These are phyloP conservation scores for Endoconidiophora polonica DNA, from an alignment of 2,329 filamentous ascomycete genomes.

Conservation along the genomic window DNA sequence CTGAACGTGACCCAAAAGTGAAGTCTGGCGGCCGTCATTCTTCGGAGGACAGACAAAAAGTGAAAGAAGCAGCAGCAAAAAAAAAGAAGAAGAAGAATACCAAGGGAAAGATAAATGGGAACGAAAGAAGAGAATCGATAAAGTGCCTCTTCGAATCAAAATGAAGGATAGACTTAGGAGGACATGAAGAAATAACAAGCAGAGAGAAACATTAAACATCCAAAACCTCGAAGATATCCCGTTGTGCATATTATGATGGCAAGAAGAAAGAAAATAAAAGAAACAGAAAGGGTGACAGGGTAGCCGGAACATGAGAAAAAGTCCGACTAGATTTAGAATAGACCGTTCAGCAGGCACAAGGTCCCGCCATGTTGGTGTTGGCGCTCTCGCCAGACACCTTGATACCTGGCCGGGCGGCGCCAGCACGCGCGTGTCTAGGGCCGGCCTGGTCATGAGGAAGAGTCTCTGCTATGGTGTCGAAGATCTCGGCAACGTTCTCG, in stretches of 20 bases:
- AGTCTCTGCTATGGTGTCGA: conserved; percentile 96
- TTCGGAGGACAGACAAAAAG: background rate
- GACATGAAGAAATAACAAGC: conserved; percentile 1
- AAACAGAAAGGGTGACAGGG: background rate
- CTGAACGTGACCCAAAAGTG: too few relatives aligned
- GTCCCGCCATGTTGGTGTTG: conserved; percentile 38
- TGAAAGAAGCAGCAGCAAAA: background rate
- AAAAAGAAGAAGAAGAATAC: background rate
- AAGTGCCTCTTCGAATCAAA: background rate
- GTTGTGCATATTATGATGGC: conserved; percentile 3
- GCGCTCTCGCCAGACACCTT: conserved; percentile 39
- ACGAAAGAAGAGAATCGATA: background rate
- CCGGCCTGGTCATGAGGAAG: conserved; percentile 89
- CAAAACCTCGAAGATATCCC: conserved; percentile 7
- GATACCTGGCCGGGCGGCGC: conserved; percentile 38
- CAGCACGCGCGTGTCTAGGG: conserved; percentile 64
- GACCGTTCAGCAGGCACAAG: conserved; percentile 36
- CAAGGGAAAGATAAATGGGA: background rate
- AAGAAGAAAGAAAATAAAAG: conserved; percentile 5
- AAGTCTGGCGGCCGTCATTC: too few relatives aligned
- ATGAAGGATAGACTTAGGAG: background rate
- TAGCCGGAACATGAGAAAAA: background rate
- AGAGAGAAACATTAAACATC: conserved; percentile 6
- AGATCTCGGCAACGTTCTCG: conserved; percentile 88
- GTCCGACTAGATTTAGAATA: background rate